phyloP scores from a whole-genome alignment of 2,329 filamentous ascomycete genomes.

The Herpotrichia juniperi region DNA sequence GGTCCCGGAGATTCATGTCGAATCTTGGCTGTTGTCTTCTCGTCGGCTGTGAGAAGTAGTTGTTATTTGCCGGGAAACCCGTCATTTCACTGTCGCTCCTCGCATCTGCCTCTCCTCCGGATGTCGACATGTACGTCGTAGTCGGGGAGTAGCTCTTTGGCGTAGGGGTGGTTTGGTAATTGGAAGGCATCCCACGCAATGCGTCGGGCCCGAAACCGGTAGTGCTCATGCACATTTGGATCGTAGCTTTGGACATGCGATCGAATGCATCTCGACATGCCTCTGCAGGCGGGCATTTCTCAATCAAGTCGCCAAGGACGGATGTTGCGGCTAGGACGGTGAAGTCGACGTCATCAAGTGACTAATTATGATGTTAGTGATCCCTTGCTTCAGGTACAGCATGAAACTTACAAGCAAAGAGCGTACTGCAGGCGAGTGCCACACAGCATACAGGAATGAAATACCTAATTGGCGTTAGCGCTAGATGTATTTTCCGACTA shows the following conservation, averaged over 20 bases:
- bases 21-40: constrained; percentile 60
- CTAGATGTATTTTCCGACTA: constrained; percentile 12
- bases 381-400: not conserved
- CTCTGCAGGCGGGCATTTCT: constrained; percentile 94
- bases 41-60: constrained; percentile 21
- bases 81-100: constrained; percentile 43
- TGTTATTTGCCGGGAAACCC: constrained; percentile 25
- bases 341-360: constrained; percentile 96
- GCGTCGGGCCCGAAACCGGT: constrained; percentile 72
- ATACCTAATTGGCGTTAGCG: constrained; percentile 58
- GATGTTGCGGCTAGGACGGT: constrained; percentile 93
- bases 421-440: constrained; percentile 90
- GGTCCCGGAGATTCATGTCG: constrained; percentile 54
- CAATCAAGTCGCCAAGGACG: constrained; percentile 86
- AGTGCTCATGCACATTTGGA: constrained; percentile 90
- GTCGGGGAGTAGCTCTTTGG: constrained; percentile 29
- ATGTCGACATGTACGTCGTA: constrained; percentile 32
- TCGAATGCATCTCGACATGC: constrained; percentile 94
- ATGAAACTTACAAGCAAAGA: constrained; percentile 74
- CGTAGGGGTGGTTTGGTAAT: constrained; percentile 17
- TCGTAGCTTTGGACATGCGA: constrained; percentile 91
- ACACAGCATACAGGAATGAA: constrained; percentile 95
- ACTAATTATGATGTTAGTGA: constrained; percentile 49
- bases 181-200: constrained; percentile 24
- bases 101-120: constrained; percentile 38